Base-by-base conservation (phyloP, 352 stramenopile genomes). In the Blastocystis sp. region DNA sequence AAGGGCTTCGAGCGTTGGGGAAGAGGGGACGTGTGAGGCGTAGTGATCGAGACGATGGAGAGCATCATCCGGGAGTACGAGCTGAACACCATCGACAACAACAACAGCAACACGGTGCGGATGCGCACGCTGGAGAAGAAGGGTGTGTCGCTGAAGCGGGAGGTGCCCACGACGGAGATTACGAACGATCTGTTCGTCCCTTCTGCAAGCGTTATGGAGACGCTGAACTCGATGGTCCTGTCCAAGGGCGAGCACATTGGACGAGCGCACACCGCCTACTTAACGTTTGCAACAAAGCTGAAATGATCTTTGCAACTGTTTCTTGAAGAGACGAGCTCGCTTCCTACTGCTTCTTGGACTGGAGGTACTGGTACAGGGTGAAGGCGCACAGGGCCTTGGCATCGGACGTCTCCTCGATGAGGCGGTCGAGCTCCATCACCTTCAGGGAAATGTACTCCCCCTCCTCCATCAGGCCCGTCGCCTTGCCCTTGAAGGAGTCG, bases 1-100 rank as follows among this genome's bases (percentile, higher is more conserved):
- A 91, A 92, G 38, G 93, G 93, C 62, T 96, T 95, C 90, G 93
- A 95, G 40, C 21, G 53, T 53, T 69, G n/a, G 53, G 1, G 48
- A 28, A 4, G 3, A 0, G 59, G 17, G 21, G 1, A 14, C 3
- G 34, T 19, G n/a, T 69, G 74, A 84, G 19, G 45, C 10, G 61
- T 67, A 84, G 74, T 84, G 74, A 84, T 91, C 38, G 56, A 86
- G 65, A 91, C 89, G 17, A 77, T 90, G 14, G 89, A 91, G 62
- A 60, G 64, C 19, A n/a, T 91, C n/a, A 43, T 89, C 19, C 60
- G 71, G 4, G 62, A 89, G 82, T 90, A 88, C 45, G 62, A 81
- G 28, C 56, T 84, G 74, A 84, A 84, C 56, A 84, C 52, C 41
- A 84, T 84, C 41, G 74, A 84, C 17, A 84, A 84, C 74, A 84